Evolutionary conservation across 495 filamentous ascomycete species (phyloP).

Genomic region (Parachaetomium inaequale): DNA sequence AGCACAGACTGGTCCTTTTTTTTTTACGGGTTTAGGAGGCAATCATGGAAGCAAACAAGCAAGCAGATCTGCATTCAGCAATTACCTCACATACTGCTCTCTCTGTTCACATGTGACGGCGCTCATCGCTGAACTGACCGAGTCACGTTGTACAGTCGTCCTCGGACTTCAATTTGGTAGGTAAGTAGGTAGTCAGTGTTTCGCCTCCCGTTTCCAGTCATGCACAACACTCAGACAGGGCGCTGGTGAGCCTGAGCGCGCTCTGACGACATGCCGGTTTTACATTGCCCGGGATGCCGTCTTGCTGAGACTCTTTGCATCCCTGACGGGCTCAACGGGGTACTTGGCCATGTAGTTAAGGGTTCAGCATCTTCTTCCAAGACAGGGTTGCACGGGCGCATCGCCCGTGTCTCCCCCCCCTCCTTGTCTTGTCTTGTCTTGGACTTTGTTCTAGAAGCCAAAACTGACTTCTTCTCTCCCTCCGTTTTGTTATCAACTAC

Average conservation of each 20-base stretch:
- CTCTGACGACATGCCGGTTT: slow-evolving; percentile 1
- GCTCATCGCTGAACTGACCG: background rate
- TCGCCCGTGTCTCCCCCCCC: background rate
- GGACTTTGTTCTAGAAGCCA: background rate
- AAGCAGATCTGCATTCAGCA: background rate
- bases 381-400: background rate
- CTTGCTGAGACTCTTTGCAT: background rate
- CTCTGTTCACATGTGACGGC: background rate
- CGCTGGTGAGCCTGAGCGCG: background rate
- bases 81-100: background rate
- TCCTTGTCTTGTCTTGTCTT: background rate
- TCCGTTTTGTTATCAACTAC: background rate
- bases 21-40: too few relatives aligned
- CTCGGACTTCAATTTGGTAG: background rate
- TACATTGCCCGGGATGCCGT: background rate
- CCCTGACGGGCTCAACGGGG: background rate
- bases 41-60: background rate
- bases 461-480: background rate
- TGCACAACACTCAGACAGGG: background rate
- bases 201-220: background rate
- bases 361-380: too few relatives aligned
- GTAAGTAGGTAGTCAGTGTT: background rate
- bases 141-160: background rate
- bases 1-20: slow-evolving; percentile 1
- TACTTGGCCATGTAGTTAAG: background rate